phyloP scores from a whole-genome alignment of 495 filamentous ascomycete genomes.

The Aspergillus saccharolyticus region DNA sequence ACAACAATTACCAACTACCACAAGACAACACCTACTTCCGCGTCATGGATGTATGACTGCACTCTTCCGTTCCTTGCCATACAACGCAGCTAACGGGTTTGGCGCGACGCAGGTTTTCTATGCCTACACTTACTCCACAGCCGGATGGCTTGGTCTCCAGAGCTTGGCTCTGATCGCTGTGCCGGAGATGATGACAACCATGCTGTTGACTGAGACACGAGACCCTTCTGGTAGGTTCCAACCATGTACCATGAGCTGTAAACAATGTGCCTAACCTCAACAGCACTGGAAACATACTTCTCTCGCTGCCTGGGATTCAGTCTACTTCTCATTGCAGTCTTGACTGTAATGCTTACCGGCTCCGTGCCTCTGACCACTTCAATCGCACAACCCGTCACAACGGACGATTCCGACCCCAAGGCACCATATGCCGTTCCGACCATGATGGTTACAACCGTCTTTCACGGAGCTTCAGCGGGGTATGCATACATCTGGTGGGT shows the following conservation, averaged over 20 bases:
- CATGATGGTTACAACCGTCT: conserved; percentile 58
- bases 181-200: conserved; percentile 59
- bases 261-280: neutral
- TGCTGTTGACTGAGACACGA: conserved; percentile 56
- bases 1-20: neutral
- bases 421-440: conserved; percentile 67
- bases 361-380: conserved; percentile 63
- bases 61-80: neutral
- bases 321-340: conserved; percentile 58
- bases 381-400: conserved; percentile 35
- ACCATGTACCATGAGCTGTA: neutral
- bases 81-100: neutral
- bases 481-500: conserved; percentile 64
- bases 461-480: conserved; percentile 59
- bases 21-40: neutral
- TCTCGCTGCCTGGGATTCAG: conserved; percentile 63
- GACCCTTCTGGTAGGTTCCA: conserved; percentile 46
- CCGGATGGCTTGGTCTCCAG: conserved; percentile 64
- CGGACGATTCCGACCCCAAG: conserved; percentile 48
- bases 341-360: conserved; percentile 68
- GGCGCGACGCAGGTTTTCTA: conserved; percentile 52
- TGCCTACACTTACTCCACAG: conserved; percentile 59
- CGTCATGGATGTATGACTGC: conserved; percentile 19
- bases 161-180: conserved; percentile 57
- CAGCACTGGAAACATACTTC: conserved; percentile 70